These are phyloP conservation scores for Eimeria sp. DNA, from an alignment of 169 alveolate species.

Conservation along the genomic window DNA sequence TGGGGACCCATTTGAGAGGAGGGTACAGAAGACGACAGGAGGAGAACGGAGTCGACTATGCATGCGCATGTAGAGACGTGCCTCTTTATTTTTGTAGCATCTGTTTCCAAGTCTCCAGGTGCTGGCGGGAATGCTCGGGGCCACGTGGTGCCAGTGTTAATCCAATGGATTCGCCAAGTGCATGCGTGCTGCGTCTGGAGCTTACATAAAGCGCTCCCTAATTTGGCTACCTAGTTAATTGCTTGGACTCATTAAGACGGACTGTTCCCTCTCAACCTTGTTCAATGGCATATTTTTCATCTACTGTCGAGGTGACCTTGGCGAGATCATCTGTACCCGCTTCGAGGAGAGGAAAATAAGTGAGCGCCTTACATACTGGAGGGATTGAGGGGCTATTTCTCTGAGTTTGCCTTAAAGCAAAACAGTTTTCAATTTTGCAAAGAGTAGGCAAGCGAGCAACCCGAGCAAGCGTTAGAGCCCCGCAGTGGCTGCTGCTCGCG, in stretches of 20 bases:
- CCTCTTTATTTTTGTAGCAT: not conserved
- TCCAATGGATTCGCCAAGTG: not conserved
- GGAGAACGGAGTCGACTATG: not conserved
- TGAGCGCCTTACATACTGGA: not conserved
- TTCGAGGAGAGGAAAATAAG: not conserved
- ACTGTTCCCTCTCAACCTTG: not conserved
- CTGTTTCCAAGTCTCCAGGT: not conserved
- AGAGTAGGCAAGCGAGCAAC: not conserved
- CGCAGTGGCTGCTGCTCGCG: constrained; percentile 53
- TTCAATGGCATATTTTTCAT: not conserved
- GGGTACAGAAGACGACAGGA: not conserved
- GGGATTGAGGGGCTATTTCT: not conserved
- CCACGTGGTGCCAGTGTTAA: not conserved
- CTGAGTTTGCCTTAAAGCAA: not conserved
- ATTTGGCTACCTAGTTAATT: too few relatives aligned
- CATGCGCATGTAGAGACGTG: not conserved
- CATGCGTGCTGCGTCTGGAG: not conserved
- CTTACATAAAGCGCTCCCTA: not conserved
- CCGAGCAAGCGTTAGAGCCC: not conserved
- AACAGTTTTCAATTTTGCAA: not conserved
- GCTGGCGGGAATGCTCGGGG: not conserved
- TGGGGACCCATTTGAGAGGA: not conserved
- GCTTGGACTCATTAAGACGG: not conserved
- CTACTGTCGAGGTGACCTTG: not conserved
- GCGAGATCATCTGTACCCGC: not conserved